Evolutionary conservation across 176 grass and related monocot genomes (phyloP), one percentile per base, ranked within the genome.

Genomic region (Sorghum bicolor): DNA sequence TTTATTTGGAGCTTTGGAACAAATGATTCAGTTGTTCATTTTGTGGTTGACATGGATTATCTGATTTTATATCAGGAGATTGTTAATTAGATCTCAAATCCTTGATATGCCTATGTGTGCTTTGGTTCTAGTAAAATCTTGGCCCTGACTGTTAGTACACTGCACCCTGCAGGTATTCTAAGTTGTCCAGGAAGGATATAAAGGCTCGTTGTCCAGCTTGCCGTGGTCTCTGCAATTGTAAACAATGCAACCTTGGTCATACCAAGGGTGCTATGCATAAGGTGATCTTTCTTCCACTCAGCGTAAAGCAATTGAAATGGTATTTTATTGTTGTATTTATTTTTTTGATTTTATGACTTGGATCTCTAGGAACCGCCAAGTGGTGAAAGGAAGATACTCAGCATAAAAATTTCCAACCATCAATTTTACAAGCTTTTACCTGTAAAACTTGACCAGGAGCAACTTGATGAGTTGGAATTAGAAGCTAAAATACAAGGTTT

Each of bases 401-500:
- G 84, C 82, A 88, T 88, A 75, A 94, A 96, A 87, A 92, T 92
- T 72, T 89, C 86, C 37, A 90, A 92, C 74, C 86, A 84, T 75
- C 91, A 92, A 64, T 89, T 99, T 44, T 88, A 76, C 89, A 92
- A 99, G 61, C 89, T 99, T 52, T 86, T 99, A 64, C 93, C 97
- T 15, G 87, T 94, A 55, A 76, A 87, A 78, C 85, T 99, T 76
- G 89, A 89, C 61, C 88, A 91, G 77, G 92, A 96, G 52, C 93
- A 96, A 36, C 90, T 96, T 79, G 92, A 94, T 88, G 97, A 99
- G 78, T 76, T 99, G 75, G 97, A 96, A 89, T 80, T 94, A 48
- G 93, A 99, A 89, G 89, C 92, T 37, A 87, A 90, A 72, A 94
- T 89, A 83, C 93, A 99, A 96, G 93, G 97, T 99, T 75, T 76